Evolutionary conservation across 441 rosid species (phyloP), one percentile per base, ranked within the genome.

Genomic region (Syzygium malaccense): DNA sequence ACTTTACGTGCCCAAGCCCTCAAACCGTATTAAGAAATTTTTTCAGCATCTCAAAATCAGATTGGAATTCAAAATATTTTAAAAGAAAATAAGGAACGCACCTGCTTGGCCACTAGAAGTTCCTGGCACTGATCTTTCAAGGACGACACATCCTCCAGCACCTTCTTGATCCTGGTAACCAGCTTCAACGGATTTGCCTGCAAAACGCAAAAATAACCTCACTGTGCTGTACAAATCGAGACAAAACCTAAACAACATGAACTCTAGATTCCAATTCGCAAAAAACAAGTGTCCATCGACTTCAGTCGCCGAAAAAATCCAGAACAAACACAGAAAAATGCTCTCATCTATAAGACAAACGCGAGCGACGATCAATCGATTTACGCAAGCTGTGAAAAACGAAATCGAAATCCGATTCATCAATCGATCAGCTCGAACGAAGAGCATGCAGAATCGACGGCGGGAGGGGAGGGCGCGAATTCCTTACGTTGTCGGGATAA

Each of bases 51-150:
- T 41, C 83, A 7, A 41, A 71, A 75, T 41, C n/a, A 23, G 51
- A 41, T 75, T 7, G n/a, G 18, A 37, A 75, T 13, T 23, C 17
- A 75, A 75, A 75, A 75, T 9, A 12, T 75, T 3, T 0, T n/a
- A 49, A 45, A 86, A 60, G 32, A 87, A 32, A 45, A 15, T 14
- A 57, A 30, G 30, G 32, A 30, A 32, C 13, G 60, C 14, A 97
- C 99, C 98, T 96, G 99, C 88, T 97, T 97, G 85, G 98, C 98
- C 1, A 96, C 93, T 51, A 97, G 93, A 85, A 97, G 98, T 88
- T 96, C 96, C 14, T 94, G 95, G 91, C 99, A 97, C 87, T 96
- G 98, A 87, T 94, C 95, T 90, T 94, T 95, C 87, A 96, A 90
- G 20, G 80, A 60, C 18, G 94, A 87, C 37, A 96, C 88, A 45